Evolutionary conservation across 208 protist genomes (phyloP), one percentile per base, ranked within the genome.

Genomic region (Trypanosomatidae sp.): DNA sequence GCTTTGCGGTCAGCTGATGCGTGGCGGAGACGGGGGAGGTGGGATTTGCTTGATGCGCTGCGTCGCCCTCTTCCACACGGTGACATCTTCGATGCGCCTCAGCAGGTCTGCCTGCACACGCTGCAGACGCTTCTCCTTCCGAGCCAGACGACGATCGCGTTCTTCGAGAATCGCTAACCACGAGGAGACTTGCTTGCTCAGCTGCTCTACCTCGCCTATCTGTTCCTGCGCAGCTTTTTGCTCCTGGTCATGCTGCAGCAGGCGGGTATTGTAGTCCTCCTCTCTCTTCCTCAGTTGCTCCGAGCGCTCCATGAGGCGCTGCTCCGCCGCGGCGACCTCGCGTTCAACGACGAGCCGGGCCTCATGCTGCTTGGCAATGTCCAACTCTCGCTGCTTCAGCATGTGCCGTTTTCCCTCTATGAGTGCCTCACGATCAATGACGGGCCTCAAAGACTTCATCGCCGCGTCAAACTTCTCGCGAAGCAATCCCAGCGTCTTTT

Each of bases 91-190:
- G n/a, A 58, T 83, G 50, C 91, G 85, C 8, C 82, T 85, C 44
- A 82, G 28, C 36, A 96, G 55, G 49, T 96, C 89, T 13, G 60
- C 53, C 77, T 92, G 84, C 69, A 91, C 83, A 22, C 76, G 80
- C 53, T 76, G 76, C 74, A 96, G 79, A 25, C 85, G 77, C 69
- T 83, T 73, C 76, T 96, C 89, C 82, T 95, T 93, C 25, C 62
- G 52, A 10, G 74, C 60, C 53, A 93, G 64, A 22, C 76, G 72
- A 19, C 70, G 77, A 60, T 96, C 84, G 25, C 92, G 84, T 68
- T 88, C 87, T 69, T 96, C 85, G 0, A 96, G 72, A 47, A 91
- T 93, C 19, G 79, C 78, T 60, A 96, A 72, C 88, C 90, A 94
- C 77, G 71, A 84, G 9, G 86, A 75, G 46, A 94, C 89, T 62